Percentiles rank a stretch among this genome's conserved stretches.
Conservation (phyloP, 1,139 yeast genomes). For the Candida mesenterica region DNA sequence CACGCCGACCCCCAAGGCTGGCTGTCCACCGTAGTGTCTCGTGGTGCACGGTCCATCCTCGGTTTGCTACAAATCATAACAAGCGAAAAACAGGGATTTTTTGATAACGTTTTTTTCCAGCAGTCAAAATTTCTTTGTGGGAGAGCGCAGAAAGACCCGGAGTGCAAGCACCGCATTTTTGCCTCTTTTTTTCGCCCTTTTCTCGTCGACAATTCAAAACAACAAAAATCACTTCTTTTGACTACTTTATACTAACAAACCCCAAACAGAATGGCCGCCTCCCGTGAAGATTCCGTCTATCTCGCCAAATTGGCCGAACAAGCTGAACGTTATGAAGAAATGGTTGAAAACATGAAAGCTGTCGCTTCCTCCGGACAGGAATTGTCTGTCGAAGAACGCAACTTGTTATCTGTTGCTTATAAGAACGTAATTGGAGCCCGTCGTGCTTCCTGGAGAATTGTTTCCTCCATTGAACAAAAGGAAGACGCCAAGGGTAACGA, state of each 20-base stretch:
- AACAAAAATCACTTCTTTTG: constrained; percentile 11
- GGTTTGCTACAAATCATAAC: no score
- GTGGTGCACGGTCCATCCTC: no score
- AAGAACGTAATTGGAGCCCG: constrained; percentile 98
- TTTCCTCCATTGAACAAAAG: constrained; percentile 95
- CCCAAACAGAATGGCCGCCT: constrained; percentile 57
- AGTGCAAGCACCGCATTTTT: background rate
- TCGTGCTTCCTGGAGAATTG: constrained; percentile 99
- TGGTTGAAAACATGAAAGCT: constrained; percentile 98
- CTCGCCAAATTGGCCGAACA: constrained; percentile 99
- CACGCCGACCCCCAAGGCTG: no score
- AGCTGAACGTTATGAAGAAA: constrained; percentile 99
- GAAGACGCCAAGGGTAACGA: constrained; percentile 96
- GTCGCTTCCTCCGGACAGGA: constrained; percentile 97
- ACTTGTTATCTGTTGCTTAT: constrained; percentile 94
- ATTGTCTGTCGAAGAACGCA: constrained; percentile 96
- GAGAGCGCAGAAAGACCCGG: no score
- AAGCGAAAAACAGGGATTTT: no score
- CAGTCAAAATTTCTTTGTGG: no score
- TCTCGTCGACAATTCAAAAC: constrained; percentile 12
- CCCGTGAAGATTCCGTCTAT: constrained; percentile 98
- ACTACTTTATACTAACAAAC: constrained; percentile 6
- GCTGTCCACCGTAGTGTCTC: no score
- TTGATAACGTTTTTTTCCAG: no score
- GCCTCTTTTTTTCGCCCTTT: constrained; percentile 7